These are phyloP conservation scores for Dictyostelium capitatum DNA, from an alignment of 78 protist species.

Conservation along the genomic window DNA sequence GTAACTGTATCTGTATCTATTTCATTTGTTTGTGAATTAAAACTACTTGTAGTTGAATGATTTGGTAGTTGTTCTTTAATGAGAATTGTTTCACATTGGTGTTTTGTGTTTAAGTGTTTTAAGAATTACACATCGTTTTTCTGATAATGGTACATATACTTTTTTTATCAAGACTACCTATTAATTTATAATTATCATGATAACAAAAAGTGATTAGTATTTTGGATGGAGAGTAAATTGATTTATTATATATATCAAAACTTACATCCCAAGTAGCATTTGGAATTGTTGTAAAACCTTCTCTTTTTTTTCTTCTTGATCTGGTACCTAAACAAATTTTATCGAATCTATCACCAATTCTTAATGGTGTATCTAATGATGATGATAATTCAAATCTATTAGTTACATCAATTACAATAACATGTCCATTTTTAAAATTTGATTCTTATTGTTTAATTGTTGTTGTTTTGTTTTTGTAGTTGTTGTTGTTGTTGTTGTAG, in stretches of 20 bases:
- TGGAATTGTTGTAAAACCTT: slow-evolving; percentile 97
- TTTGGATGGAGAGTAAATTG: too few species aligned
- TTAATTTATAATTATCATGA: too few species aligned
- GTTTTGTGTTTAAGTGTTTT: slow-evolving; percentile 43
- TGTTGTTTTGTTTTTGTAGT: background rate
- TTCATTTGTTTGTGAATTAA: background rate
- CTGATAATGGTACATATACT: slow-evolving; percentile 97
- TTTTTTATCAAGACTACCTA: slow-evolving; percentile 98
- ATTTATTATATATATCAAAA: too few species aligned
- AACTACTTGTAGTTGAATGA: slow-evolving; percentile 24
- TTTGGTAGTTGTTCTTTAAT: slow-evolving; percentile 88
- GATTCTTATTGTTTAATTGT: background rate
- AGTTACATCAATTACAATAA: slow-evolving; percentile 95
- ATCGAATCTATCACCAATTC: slow-evolving; percentile 98
- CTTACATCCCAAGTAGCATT: slow-evolving; percentile 98
- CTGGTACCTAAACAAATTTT: slow-evolving; percentile 94
- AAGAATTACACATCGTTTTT: slow-evolving; percentile 71
- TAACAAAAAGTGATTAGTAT: too few species aligned
- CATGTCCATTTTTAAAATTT: slow-evolving; percentile 66
- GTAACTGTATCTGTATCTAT: slow-evolving; percentile 16
- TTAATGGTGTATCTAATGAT: slow-evolving; percentile 96
- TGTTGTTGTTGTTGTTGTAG: background rate
- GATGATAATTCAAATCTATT: slow-evolving; percentile 96
- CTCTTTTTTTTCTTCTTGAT: slow-evolving; percentile 89
- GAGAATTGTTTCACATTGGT: slow-evolving; percentile 44